These are phyloP conservation scores for Colletotrichum eremochloae DNA, from an alignment of 2,329 filamentous ascomycete genomes.

Conservation along the genomic window DNA sequence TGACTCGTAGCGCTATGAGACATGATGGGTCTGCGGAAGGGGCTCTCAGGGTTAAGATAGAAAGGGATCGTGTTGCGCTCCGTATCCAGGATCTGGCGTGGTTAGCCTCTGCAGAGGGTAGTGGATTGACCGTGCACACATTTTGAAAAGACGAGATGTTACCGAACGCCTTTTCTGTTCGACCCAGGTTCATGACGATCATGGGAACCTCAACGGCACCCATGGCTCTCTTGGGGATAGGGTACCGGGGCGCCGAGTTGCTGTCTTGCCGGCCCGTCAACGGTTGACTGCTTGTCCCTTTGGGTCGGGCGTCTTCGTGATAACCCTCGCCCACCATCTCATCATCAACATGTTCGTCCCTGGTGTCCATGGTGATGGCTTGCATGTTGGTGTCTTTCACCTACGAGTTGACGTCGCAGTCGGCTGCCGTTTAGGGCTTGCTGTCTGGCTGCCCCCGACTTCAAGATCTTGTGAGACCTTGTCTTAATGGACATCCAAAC, in stretches of 20 bases:
- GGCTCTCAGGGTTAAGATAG: slow-evolving; percentile 85
- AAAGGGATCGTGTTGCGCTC: slow-evolving; percentile 70
- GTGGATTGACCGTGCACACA: slow-evolving; percentile 47
- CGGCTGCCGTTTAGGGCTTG: slow-evolving; percentile 1
- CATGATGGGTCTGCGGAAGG: slow-evolving; percentile 80
- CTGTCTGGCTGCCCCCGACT: slow-evolving; percentile 4
- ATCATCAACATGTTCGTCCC: slow-evolving; percentile 12
- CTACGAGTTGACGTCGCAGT: not conserved
- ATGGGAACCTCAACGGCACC: slow-evolving; percentile 60
- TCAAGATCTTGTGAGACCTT: slow-evolving; percentile 7
- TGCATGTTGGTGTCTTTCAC: slow-evolving; percentile 7
- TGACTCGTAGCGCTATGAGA: slow-evolving; percentile 83
- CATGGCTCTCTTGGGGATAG: slow-evolving; percentile 52
- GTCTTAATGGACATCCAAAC: not conserved
- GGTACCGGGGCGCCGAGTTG: slow-evolving; percentile 46
- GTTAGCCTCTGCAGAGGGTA: not conserved
- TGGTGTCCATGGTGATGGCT: slow-evolving; percentile 34
- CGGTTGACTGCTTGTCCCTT: not conserved
- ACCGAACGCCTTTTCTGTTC: slow-evolving; percentile 58
- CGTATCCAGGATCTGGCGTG: slow-evolving; percentile 60
- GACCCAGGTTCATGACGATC: slow-evolving; percentile 59
- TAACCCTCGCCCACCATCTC: not conserved
- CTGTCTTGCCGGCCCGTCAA: not conserved
- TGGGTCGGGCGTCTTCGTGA: not conserved
- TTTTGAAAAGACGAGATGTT: slow-evolving; percentile 54